A percentile compares a stretch with the other conserved stretches of the same genome.
Conservation (phyloP, 179 eudicot species). For the Amaranthus tricolor region DNA sequence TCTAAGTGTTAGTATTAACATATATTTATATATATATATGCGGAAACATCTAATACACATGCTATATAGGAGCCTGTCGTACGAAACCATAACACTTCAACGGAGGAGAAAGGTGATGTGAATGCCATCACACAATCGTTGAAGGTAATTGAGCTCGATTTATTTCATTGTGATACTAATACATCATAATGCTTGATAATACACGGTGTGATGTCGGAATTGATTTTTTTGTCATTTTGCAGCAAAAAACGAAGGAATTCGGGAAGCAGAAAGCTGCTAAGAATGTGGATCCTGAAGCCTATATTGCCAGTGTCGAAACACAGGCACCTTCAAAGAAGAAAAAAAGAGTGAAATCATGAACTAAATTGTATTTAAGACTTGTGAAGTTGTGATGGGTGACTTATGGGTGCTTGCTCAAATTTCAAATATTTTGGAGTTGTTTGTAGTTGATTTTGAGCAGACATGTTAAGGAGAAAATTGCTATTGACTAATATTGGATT, state of each 20-base stretch:
- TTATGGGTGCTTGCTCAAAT: too few species aligned
- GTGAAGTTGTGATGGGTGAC: too few species aligned
- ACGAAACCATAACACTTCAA: conserved; percentile 26
- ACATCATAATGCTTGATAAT: neutral
- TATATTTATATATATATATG: neutral
- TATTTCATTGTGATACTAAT: neutral
- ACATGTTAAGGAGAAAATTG: too few species aligned
- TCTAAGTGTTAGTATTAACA: neutral
- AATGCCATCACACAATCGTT: conserved; percentile 48
- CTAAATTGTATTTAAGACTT: too few species aligned
- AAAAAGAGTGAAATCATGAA: conserved; percentile 27
- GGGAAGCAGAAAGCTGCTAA: conserved; percentile 43
- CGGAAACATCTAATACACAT: neutral
- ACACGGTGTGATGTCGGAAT: neutral
- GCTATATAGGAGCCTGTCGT: conserved; percentile 48
- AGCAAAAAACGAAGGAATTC: conserved; percentile 70
- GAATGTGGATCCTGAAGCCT: conserved; percentile 48
- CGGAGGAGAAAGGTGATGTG: conserved; percentile 41
- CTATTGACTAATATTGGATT: too few species aligned
- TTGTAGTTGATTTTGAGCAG: too few species aligned
- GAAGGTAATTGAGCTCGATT: conserved; percentile 46
- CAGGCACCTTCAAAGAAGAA: conserved; percentile 43
- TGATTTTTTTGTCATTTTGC: conserved; percentile 8
- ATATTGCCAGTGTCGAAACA: conserved; percentile 43
- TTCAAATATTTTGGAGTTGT: too few species aligned